Evolutionary conservation across 192 early-diverging fungal genomes (phyloP), one percentile per base, ranked within the genome.

Genomic region (Endogone sp.): DNA sequence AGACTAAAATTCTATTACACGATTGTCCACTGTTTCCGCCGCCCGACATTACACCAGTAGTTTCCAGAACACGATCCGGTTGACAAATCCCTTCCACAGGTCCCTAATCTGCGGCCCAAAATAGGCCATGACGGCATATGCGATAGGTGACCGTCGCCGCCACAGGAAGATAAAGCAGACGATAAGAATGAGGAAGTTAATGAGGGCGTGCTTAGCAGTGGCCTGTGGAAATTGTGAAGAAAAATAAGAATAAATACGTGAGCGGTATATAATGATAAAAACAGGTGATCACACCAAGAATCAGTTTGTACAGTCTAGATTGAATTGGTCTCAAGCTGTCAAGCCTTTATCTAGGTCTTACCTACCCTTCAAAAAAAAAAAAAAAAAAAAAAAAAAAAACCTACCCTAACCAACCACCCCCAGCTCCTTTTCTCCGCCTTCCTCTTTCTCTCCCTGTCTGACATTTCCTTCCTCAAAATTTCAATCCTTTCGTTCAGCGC

Each of bases 401-500:
- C 13, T 68, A 2, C 67, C 74, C 73, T 64, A 68, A 28, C 32
- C 49, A 26, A 70, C 56, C n/a, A 57, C 30, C 2, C 4, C 49
- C 16, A 59, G 55, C 3, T 58, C 61, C 4, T 30, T 29, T 27
- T 67, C 69, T 44, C 24, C 28, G 16, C 32, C 27, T 24, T 55
- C 29, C 24, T 28, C 24, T 22, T 20, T 6, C 20, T 63, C 60
- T 74, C 66, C 6, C 61, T 31, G 20, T 71, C 68, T n/a, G 68
- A 28, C 27, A 79, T 64, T 29, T 79, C 72, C 29, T 69, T 65
- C 37, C 73, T 64, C 21, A 79, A 24, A 2, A 60, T 70, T 61
- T 79, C 72, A 59, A 79, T 75, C n/a, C 77, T 68, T 24, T 67
- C 70, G 61, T 79, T 74, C 26, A 79, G 60, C 23, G 73, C 69